Base-by-base conservation (phyloP, 805 yeast genomes). In the Danielozyma ontarioensis region DNA sequence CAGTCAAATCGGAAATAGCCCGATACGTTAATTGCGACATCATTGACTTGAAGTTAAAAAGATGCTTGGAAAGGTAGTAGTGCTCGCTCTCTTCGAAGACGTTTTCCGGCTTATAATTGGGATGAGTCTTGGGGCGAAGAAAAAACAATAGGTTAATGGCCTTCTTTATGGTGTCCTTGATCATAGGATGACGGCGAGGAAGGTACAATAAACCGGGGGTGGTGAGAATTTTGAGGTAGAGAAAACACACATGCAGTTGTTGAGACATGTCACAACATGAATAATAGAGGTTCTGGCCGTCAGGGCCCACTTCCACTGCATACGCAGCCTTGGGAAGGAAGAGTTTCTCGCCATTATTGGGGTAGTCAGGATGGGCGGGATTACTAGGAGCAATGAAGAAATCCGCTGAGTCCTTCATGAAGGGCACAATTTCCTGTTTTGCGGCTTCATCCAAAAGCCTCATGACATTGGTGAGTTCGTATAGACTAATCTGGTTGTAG, bases 241-340 rank as follows among this genome's bases (percentile, higher is more conserved):
- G 38, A 17, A 42, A 41, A 26, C 46, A 41, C 8, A 46, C 45
- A 10, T 51, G 49, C 37, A 50, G 42, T 33, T 39, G 45, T 29
- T 50, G 51, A 32, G 46, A 45, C 13, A 48, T 42, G 29, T 54
- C 59, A 21, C 45, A 51, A 51, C 54, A 51, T 26, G 59, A 52
- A 36, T 46, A 49, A 35, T 34, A 39, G 5, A 17, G 29, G n/a
- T 31, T 33, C 15, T 16, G 4, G 14, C 21, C 8, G 3, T 32
- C 32, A 14, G 11, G 13, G n/a, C 35, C 41, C 13, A 30, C n/a
- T 25, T 45, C 46, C 11, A 28, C 17, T 5, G 43, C 48, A 27
- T 45, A 46, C 2, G 43, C 49, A n/a, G 41, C 34, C 2, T 17
- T 28, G 13, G 51, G 49, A 13, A 44, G 33, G 12, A 33, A 19